A percentile compares a stretch with the other conserved stretches of the same genome.
phyloP scores from a whole-genome alignment of 257 asterid species.

The Eucommia ulmoides region DNA sequence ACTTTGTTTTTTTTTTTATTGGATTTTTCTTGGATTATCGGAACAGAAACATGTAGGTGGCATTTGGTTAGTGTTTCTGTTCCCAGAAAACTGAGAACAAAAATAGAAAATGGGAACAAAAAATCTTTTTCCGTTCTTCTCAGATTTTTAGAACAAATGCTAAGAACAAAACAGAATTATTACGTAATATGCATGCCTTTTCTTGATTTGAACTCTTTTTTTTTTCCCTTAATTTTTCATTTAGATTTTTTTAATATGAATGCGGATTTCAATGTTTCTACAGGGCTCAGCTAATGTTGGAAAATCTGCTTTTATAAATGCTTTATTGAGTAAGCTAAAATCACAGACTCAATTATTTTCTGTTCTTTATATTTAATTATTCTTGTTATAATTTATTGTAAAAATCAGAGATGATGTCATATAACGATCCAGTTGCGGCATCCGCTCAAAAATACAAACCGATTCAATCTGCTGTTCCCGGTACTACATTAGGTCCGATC shows the following conservation, averaged over 20 bases:
- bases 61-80: background rate
- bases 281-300: conserved; percentile 99
- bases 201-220: background rate
- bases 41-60: background rate
- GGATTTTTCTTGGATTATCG: background rate
- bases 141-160: background rate
- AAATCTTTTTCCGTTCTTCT: background rate
- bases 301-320: conserved; percentile 93
- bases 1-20: background rate
- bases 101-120: background rate
- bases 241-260: background rate
- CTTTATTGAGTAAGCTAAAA: conserved; percentile 66
- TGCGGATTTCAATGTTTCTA: conserved; percentile 15
- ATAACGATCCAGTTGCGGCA: conserved; percentile 91
- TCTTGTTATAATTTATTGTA: conserved; percentile 7
- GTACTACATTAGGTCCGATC: conserved; percentile 97
- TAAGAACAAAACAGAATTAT: too few relatives aligned
- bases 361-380: background rate
- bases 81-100: background rate
- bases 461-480: conserved; percentile 98
- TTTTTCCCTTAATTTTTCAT: background rate
- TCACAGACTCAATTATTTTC: background rate
- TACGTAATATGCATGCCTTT: too few relatives aligned
- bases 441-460: conserved; percentile 91
- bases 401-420: conserved; percentile 69